Conservation (phyloP, 495 filamentous ascomycete species). For the Bryoglossum gracile region DNA sequence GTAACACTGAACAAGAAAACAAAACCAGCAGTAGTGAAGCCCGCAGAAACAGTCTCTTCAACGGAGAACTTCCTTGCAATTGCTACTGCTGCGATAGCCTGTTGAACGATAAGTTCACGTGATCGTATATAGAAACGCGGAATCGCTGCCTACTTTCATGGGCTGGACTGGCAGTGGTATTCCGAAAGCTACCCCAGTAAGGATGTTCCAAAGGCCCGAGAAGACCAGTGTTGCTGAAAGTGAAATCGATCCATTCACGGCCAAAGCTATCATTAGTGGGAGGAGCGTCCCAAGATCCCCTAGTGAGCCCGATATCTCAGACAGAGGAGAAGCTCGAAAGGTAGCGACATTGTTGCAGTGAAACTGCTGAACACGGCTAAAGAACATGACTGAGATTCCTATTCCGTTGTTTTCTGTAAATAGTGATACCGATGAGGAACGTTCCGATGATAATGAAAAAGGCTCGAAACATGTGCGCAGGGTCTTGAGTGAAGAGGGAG, state of each 20-base stretch:
- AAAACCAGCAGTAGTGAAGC: constrained; percentile 62
- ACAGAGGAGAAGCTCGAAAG: constrained; percentile 46
- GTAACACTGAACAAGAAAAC: constrained; percentile 72
- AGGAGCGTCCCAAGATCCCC: constrained; percentile 90
- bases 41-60: constrained; percentile 68
- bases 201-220: constrained; percentile 76
- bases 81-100: constrained; percentile 84
- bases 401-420: not conserved
- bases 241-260: constrained; percentile 65
- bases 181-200: constrained; percentile 74
- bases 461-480: not conserved
- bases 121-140: not conserved
- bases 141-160: constrained; percentile 50
- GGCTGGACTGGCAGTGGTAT: constrained; percentile 83
- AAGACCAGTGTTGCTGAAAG: constrained; percentile 81
- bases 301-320: constrained; percentile 83
- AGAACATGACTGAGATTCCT: constrained; percentile 14
- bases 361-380: constrained; percentile 15
- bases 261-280: constrained; percentile 78
- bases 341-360: constrained; percentile 39
- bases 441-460: not conserved
- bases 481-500: too few relatives aligned
- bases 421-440: too few relatives aligned
- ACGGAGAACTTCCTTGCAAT: constrained; percentile 59
- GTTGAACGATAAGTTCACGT: constrained; percentile 20